Evolutionary conservation across 495 filamentous ascomycete species (phyloP), one percentile per base, ranked within the genome.

Genomic region (Aspergillus egyptiacus): DNA sequence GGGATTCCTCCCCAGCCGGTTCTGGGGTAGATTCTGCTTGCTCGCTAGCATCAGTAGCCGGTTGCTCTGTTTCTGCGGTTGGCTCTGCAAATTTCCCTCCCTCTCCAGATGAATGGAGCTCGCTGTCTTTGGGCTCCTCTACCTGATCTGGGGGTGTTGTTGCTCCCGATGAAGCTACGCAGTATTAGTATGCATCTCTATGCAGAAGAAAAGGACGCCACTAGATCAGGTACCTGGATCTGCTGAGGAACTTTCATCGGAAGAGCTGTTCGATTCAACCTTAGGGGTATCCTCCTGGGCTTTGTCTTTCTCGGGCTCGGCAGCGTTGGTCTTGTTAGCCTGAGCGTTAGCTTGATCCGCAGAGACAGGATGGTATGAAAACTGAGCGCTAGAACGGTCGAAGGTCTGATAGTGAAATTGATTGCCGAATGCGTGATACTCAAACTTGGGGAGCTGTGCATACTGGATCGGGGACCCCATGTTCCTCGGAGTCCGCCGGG

Each of bases 391-490:
- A 50, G 57, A 53, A 54, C 41, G 62, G 51, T 75, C 64, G 53
- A 62, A 70, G 32, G 65, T 64, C 56, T 71, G 67, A 53, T 71
- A 73, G 35, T 60, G 60, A 66, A 35, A 23, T 23, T 44, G 31
- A 51, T 58, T 45, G 27, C 64, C 56, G 55, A 68, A 59, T 33
- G 48, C 58, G 47, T 71, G 65, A 58, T 74, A 74, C 35, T 64
- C 24, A 60, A 60, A 74, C 35, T 48, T 47, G 51, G 71, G 65
- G 59, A 72, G 43, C 32, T 62, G 20, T 59, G 71, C 72, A 66
- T 75, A 75, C 68, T 69, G 55, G 61, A 57, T 60, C 35, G 63
- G 51, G 27, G 35, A n/a, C 34, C 36, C 56, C 67, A 72, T 71
- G 59, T 61, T 69, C 59, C 41, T 43, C 55, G 43, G 54, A 52